Evolutionary conservation across 129 eudicot genomes (phyloP), one percentile per base, ranked within the genome.

Genomic region (Centrapalus pauciflorus): DNA sequence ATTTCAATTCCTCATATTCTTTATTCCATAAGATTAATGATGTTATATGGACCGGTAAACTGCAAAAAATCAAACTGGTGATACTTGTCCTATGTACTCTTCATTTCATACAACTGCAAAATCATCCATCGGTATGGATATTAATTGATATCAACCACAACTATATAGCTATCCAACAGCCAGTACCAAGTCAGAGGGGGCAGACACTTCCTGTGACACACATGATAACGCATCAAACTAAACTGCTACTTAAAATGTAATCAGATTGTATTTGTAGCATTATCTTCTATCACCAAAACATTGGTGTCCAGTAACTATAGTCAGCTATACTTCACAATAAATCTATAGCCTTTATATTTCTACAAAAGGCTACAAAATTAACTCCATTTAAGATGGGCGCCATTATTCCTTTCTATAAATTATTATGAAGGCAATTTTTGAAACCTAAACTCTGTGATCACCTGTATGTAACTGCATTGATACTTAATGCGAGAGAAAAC

Each of bases 271-370:
- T 55, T 24, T 9, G 62, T 66, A 26, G 21, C 55, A 69, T 1
- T 19, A 69, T 57, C 45, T 38, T 56, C 30, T 21, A 58, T 57
- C 11, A 38, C 35, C 75, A 70, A 70, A 70, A 41, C 12, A 28
- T 43, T 70, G 23, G 67, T 45, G 28, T n/a, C 35, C 61, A 14
- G 40, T 12, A 33, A 21, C 24, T 61, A 60, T 61, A 32, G 40
- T 49, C 61, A 61, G 13, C 67, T 43, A 21, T 43, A 35, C 56
- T 45, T 59, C 23, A 57, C 67, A 32, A 20, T 20, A 41, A 16
- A 60, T 57, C 23, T 25, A 43, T 5, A 16, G 7, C 54, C 27
- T 27, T 2, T 4, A 26, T 6, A 26, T 16, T n/a, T 63, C 46
- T 41, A 57, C 49, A 11, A 19, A 70, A 27, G 30, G 46, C 23